Percentiles rank a stretch among this genome's conserved stretches.
These are phyloP conservation scores for Apiospora marii DNA, from an alignment of 2,329 filamentous ascomycete species.

Conservation along the genomic window DNA sequence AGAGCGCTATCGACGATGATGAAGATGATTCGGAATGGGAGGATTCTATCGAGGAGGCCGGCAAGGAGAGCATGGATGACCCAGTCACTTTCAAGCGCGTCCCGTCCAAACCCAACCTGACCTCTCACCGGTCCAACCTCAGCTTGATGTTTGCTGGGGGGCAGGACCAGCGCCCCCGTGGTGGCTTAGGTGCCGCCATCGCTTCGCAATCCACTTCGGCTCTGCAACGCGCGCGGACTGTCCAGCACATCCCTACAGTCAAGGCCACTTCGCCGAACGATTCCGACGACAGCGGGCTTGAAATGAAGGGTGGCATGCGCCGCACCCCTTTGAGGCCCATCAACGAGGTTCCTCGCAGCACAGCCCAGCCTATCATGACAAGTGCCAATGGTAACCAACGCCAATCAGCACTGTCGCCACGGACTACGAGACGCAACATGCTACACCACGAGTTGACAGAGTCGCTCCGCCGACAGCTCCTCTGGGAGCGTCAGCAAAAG, in stretches of 20 bases:
- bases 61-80: conserved; percentile 83
- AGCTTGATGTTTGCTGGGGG: conserved; percentile 80
- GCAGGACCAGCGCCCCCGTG: conserved; percentile 54
- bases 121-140: conserved; percentile 86
- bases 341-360: conserved; percentile 70
- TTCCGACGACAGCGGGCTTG: conserved; percentile 68
- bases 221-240: conserved; percentile 68
- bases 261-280: conserved; percentile 60
- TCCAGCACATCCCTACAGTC: conserved; percentile 52
- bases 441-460: conserved; percentile 93
- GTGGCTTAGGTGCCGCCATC: conserved; percentile 54
- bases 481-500: conserved; percentile 96
- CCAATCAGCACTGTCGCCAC: conserved; percentile 83
- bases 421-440: conserved; percentile 95
- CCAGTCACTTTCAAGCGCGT: conserved; percentile 87
- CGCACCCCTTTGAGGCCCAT: conserved; percentile 60
- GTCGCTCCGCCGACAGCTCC: conserved; percentile 86
- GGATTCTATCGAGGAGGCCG: conserved; percentile 79
- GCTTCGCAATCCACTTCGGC: conserved; percentile 74
- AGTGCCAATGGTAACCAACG: conserved; percentile 70
- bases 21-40: conserved; percentile 69
- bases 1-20: conserved; percentile 82
- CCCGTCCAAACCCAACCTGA: conserved; percentile 84
- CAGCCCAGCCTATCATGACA: conserved; percentile 72
- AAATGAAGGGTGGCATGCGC: conserved; percentile 68